These are phyloP conservation scores for Aspergillus uvarum DNA, from an alignment of 2,329 filamentous ascomycete genomes.

Conservation along the genomic window DNA sequence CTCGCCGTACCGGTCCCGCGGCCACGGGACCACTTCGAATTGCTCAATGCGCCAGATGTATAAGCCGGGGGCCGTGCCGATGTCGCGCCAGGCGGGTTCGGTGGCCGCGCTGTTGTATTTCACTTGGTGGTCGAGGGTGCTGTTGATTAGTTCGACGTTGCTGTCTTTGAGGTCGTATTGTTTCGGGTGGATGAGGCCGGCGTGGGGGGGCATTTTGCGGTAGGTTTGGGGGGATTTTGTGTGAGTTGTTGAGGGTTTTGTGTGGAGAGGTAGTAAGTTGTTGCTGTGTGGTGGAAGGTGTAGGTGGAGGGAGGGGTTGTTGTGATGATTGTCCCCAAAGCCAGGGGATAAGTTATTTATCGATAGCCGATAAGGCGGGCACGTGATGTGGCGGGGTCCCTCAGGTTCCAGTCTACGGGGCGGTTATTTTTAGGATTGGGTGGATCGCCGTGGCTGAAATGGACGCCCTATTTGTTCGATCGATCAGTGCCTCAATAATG, in stretches of 20 bases:
- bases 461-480: no score
- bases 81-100: slow-evolving; percentile 65
- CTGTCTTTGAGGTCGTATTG: slow-evolving; percentile 68
- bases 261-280: neutral
- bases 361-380: no score
- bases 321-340: no score
- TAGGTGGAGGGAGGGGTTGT: no score
- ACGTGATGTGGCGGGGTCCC: no score
- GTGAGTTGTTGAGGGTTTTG: no score
- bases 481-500: no score
- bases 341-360: no score
- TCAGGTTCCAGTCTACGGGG: no score
- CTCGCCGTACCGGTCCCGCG: slow-evolving; percentile 55
- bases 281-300: neutral
- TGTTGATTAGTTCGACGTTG: slow-evolving; percentile 66
- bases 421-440: no score
- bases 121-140: slow-evolving; percentile 64
- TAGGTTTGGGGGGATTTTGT: neutral
- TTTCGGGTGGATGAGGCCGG: slow-evolving; percentile 62
- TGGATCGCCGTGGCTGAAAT: no score
- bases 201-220: slow-evolving; percentile 57
- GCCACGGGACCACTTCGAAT: slow-evolving; percentile 64
- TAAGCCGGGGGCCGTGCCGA: slow-evolving; percentile 57
- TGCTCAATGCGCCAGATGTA: slow-evolving; percentile 67
- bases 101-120: slow-evolving; percentile 65